Evolutionary conservation across 148 eudicot species (phyloP).

Genomic region (Rheum nobile): DNA sequence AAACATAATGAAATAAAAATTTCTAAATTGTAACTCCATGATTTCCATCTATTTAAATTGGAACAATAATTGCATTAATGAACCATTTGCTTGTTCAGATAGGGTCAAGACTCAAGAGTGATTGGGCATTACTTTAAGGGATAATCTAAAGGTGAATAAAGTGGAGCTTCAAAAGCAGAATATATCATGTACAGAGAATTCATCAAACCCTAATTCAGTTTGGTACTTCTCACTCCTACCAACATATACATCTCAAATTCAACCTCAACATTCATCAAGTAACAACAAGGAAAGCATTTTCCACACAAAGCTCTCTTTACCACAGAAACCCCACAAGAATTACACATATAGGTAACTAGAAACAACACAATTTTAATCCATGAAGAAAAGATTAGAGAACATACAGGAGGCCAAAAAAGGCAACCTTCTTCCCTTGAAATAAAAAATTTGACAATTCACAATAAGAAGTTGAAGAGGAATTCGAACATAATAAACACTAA

Average conservation of each 20-base stretch:
- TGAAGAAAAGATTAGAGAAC: slow-evolving; percentile 9
- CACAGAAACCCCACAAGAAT: not conserved
- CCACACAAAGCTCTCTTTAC: not conserved
- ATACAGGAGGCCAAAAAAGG: slow-evolving; percentile 92
- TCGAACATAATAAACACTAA: not conserved
- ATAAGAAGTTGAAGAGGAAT: not conserved
- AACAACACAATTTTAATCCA: not conserved
- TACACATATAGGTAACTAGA: not conserved
- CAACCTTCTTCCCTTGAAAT: slow-evolving; percentile 80
- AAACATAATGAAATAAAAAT: not conserved
- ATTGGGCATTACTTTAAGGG: too few relatives aligned
- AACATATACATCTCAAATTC: not conserved
- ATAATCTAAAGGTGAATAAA: too few relatives aligned
- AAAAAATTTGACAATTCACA: too few relatives aligned
- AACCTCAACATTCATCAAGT: not conserved
- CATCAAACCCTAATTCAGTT: not conserved
- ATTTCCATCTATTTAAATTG: not conserved
- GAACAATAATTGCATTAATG: not conserved
- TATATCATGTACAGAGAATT: not conserved
- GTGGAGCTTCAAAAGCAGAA: too few relatives aligned
- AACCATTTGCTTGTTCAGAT: not conserved
- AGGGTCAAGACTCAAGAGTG: not conserved
- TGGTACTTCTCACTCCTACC: not conserved
- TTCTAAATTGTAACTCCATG: not conserved
- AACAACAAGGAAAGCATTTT: too few relatives aligned